A percentile compares a stretch with the other conserved stretches of the same genome.
Conservation (phyloP, 2,329 filamentous ascomycete genomes). For the Cercospora zeina region DNA sequence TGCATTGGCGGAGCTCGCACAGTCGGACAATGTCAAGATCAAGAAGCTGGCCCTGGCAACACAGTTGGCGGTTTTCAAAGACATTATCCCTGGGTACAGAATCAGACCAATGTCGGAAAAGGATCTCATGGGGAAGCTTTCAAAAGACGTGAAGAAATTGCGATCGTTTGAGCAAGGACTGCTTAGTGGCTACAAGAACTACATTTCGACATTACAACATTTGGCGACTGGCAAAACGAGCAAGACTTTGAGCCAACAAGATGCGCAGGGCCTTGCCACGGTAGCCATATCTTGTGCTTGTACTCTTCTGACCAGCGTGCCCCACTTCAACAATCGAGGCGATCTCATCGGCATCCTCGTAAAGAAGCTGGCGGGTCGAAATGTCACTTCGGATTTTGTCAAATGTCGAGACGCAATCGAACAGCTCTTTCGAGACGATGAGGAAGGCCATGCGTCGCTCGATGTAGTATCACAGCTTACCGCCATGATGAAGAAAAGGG, state of each 20-base stretch:
- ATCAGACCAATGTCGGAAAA: slow-evolving; percentile 81
- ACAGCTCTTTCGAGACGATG: slow-evolving; percentile 79
- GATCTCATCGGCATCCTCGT: slow-evolving; percentile 87
- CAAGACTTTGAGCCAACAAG: slow-evolving; percentile 45
- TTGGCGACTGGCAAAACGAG: slow-evolving; percentile 59
- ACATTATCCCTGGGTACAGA: slow-evolving; percentile 92
- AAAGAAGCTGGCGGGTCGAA: slow-evolving; percentile 73
- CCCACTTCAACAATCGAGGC: slow-evolving; percentile 94
- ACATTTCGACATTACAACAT: slow-evolving; percentile 72
- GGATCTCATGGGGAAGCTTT: slow-evolving; percentile 74
- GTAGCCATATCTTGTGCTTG: slow-evolving; percentile 86
- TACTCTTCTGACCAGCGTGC: slow-evolving; percentile 74
- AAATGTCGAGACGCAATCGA: slow-evolving; percentile 79
- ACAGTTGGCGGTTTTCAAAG: slow-evolving; percentile 88
- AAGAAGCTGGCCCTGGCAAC: slow-evolving; percentile 84
- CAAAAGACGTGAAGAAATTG: slow-evolving; percentile 83
- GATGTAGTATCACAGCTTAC: slow-evolving; percentile 82
- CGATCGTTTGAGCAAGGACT: slow-evolving; percentile 85
- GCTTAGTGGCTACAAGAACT: slow-evolving; percentile 79
- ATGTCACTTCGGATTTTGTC: slow-evolving; percentile 70
- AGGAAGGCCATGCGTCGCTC: slow-evolving; percentile 83
- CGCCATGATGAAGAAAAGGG: slow-evolving; percentile 91
- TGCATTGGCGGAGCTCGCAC: slow-evolving; percentile 70
- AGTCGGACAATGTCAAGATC: slow-evolving; percentile 69
- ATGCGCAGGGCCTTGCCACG: slow-evolving; percentile 55